Conservation (phyloP, 1,139 yeast genomes). For the Kodamaea anthophila region DNA sequence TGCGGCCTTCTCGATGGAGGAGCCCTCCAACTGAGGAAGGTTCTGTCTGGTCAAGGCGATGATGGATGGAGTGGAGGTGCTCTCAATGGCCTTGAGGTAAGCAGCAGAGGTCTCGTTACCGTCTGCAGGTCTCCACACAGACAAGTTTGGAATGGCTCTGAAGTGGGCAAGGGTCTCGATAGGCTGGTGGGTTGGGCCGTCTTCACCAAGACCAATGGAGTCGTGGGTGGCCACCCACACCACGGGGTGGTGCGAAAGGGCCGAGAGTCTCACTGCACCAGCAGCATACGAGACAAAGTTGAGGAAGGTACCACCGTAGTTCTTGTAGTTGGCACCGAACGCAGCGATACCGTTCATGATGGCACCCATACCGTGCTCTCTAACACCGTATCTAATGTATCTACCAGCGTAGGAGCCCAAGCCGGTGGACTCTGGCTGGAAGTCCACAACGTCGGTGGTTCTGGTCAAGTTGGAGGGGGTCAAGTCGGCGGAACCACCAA, state of each 20-base stretch:
- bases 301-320: slow-evolving; percentile 97
- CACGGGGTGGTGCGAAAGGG: slow-evolving; percentile 88
- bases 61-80: slow-evolving; percentile 75
- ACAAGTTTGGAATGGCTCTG: slow-evolving; percentile 92
- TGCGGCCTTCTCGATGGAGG: slow-evolving; percentile 82
- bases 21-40: slow-evolving; percentile 94
- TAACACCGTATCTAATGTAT: slow-evolving; percentile 96
- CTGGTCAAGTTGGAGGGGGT: slow-evolving; percentile 97
- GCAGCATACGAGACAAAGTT: slow-evolving; percentile 97
- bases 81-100: slow-evolving; percentile 70
- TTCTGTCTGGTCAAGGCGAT: slow-evolving; percentile 96
- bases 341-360: slow-evolving; percentile 97
- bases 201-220: slow-evolving; percentile 98
- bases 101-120: slow-evolving; percentile 99
- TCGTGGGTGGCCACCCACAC: slow-evolving; percentile 99
- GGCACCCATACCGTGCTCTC: slow-evolving; percentile 99
- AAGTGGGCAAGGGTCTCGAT: slow-evolving; percentile 97
- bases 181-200: slow-evolving; percentile 99
- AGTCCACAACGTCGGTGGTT: slow-evolving; percentile 77
- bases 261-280: slow-evolving; percentile 94
- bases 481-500: slow-evolving; percentile 98
- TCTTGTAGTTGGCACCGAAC: slow-evolving; percentile 86
- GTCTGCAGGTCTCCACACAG: slow-evolving; percentile 99
- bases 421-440: slow-evolving; percentile 83
- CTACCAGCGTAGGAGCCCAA: slow-evolving; percentile 90